phyloP scores from a whole-genome alignment of 2,329 filamentous ascomycete species.

The Erysiphe pulchra region DNA sequence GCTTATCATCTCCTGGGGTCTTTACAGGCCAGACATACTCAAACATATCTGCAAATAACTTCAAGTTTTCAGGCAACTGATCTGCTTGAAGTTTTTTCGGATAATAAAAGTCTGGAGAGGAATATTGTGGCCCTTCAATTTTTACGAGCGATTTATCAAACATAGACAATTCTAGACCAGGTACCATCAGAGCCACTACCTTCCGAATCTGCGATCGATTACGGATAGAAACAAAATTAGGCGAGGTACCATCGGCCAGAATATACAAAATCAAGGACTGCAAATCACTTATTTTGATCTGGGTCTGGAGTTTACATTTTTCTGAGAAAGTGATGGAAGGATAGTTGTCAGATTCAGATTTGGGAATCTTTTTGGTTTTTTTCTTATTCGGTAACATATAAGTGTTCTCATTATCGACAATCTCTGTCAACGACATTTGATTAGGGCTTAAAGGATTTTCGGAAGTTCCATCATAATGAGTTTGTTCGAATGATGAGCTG shows the following conservation, averaged over 20 bases:
- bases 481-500: no score
- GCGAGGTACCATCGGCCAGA: slow-evolving; percentile 36
- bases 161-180: slow-evolving; percentile 74
- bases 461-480: no score
- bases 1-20: slow-evolving; percentile 63
- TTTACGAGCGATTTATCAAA: slow-evolving; percentile 21
- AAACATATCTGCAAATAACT: slow-evolving; percentile 60
- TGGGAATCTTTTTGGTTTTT: slow-evolving; percentile 35
- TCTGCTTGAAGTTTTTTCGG: slow-evolving; percentile 26
- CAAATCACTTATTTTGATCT: slow-evolving; percentile 34
- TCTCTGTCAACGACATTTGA: no score
- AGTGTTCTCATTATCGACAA: no score
- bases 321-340: slow-evolving; percentile 31
- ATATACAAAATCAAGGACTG: slow-evolving; percentile 40
- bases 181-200: slow-evolving; percentile 75
- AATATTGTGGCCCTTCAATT: slow-evolving; percentile 6
- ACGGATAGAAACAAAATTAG: slow-evolving; percentile 37
- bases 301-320: slow-evolving; percentile 26
- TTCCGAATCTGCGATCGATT: slow-evolving; percentile 43
- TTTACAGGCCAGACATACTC: slow-evolving; percentile 71
- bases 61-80: slow-evolving; percentile 25
- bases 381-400: slow-evolving; percentile 19
- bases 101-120: slow-evolving; percentile 32
- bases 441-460: no score
- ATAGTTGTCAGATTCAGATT: slow-evolving; percentile 28